Percentiles rank a stretch among this genome's conserved stretches.
Evolutionary conservation across 2,329 filamentous ascomycete genomes (phyloP).

Genomic region (Fusarium albidum): DNA sequence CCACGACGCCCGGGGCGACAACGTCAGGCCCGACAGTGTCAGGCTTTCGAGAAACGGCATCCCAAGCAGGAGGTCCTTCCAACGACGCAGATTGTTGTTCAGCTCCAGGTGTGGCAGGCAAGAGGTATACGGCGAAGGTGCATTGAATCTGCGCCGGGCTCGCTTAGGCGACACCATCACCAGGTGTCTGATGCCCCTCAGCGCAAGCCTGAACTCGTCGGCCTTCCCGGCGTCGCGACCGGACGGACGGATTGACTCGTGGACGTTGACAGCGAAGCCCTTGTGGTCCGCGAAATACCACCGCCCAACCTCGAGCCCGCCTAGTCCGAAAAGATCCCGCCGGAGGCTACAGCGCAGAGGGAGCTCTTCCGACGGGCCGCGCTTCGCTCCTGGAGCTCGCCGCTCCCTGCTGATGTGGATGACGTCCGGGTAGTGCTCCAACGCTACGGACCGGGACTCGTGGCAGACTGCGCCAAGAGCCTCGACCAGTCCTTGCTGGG

Average conservation of each 20-base stretch:
- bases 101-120: no score
- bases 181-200: background rate
- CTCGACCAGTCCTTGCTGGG: background rate
- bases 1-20: no score
- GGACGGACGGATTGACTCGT: background rate
- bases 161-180: background rate
- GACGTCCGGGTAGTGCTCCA: slow-evolving; percentile 4
- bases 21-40: no score
- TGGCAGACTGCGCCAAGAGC: slow-evolving; percentile 1
- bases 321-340: background rate
- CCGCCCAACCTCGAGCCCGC: background rate
- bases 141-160: no score
- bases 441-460: slow-evolving; percentile 4
- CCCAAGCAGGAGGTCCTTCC: background rate
- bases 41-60: background rate
- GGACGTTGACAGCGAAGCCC: background rate
- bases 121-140: no score
- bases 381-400: no score
- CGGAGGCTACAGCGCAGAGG: background rate
- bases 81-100: no score
- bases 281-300: background rate
- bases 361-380: background rate
- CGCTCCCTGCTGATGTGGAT: background rate
- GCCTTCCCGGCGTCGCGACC: background rate
- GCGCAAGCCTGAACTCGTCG: background rate